Conservation (phyloP, 768 basidiomycete genomes). For the Lentinula detonsa region DNA sequence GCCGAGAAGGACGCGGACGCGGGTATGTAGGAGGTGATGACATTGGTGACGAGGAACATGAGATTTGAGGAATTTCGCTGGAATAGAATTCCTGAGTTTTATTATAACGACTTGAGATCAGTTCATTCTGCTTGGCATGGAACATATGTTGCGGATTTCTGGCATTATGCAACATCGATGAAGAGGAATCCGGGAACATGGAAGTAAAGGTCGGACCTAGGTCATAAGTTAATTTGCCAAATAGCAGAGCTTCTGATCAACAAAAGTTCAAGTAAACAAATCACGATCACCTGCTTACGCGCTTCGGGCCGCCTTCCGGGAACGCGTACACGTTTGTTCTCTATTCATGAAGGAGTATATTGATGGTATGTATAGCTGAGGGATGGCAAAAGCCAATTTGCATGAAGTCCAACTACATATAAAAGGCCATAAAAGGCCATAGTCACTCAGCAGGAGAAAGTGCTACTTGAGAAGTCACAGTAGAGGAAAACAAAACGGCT, state of each 20-base stretch:
- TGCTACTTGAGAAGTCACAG: no score
- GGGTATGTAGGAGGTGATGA: neutral
- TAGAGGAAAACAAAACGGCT: no score
- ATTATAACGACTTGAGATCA: neutral
- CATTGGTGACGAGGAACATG: neutral
- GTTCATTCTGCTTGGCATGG: neutral
- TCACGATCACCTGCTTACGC: neutral
- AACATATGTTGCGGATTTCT: neutral
- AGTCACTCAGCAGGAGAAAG: no score
- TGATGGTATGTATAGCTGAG: no score
- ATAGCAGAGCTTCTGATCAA: neutral
- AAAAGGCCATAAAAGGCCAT: no score
- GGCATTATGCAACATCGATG: neutral
- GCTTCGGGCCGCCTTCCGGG: neutral
- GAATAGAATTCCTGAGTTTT: neutral
- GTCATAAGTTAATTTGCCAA: neutral
- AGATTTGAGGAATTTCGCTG: neutral
- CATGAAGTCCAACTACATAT: no score
- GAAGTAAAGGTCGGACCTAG: slow-evolving; percentile 4
- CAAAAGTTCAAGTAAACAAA: neutral
- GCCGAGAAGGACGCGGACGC: neutral
- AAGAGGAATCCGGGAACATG: neutral
- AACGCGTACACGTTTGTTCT: neutral
- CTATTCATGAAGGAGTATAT: no score
- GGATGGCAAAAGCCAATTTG: no score